Evolutionary conservation across 768 basidiomycete species (phyloP).

Genomic region (Pseudohyphozyma bogoriensis): DNA sequence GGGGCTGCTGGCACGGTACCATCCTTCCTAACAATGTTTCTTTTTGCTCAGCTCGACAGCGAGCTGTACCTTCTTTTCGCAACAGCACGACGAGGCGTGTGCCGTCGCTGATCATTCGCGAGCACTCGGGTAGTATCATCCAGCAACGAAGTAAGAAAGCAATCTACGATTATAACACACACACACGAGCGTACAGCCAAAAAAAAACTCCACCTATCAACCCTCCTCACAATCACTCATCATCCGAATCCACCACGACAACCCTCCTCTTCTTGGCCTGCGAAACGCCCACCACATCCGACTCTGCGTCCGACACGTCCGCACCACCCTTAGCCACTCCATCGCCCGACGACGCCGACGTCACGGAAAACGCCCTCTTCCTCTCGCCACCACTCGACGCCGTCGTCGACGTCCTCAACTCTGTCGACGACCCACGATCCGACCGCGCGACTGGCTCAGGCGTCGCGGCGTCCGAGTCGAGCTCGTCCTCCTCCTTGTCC

Average conservation of each 20-base stretch:
- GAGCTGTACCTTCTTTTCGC: no score
- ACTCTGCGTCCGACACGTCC: background rate
- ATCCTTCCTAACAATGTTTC: no score
- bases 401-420: background rate
- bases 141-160: no score
- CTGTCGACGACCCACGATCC: background rate
- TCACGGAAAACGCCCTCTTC: constrained; percentile 5
- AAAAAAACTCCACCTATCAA: background rate
- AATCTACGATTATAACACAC: no score
- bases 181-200: no score
- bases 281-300: background rate
- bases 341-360: background rate
- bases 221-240: background rate
- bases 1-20: no score
- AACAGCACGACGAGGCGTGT: no score
- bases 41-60: no score
- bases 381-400: constrained; percentile 3
- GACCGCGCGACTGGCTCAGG: background rate
- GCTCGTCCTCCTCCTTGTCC: background rate
- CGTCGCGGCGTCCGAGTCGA: background rate
- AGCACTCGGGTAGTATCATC: no score
- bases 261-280: constrained; percentile 26
- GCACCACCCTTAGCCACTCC: background rate
- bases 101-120: no score
- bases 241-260: constrained; percentile 14